Base-by-base conservation (phyloP, 2,329 filamentous ascomycete genomes). In the Fusarium cyanostomum region DNA sequence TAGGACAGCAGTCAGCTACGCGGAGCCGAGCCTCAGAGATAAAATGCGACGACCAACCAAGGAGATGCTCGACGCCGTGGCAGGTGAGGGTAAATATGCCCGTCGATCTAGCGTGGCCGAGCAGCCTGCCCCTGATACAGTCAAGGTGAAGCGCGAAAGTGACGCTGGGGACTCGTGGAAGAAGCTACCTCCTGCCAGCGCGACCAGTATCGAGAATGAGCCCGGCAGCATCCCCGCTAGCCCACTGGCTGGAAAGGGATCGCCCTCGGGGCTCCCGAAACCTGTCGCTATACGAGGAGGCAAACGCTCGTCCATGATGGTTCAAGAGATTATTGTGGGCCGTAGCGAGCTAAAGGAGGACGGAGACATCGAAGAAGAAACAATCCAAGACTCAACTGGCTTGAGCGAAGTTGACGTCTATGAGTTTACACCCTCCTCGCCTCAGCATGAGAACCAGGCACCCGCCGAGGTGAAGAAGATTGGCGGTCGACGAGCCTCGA, bases 31-130 rank as follows among this genome's bases (percentile, higher is more conserved):
- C 70, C 80, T 95, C 37, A 84, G 90, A 61, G 90, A 89, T 72
- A 95, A 95, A 78, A 94, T 95, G 91, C 85, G 92, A 56, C 85
- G 92, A 57, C 91, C 92, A 18, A 91, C 89, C 2, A 92, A 92
- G 72, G 87, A 92, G 64, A 77, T 94, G 9, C 85, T 89, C 31
- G 90, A 93, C 73, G 91, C 91, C 2, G 91, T 94, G 12, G 77
- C 84, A 10, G 87, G 85, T n/a, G 85, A 89, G 66, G 84, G 82
- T 28, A 87, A 83, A 70, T 80, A 82, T 56, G 56, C 81, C 64
- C 72, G 80, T 45, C 75, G 79, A 51, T 77, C 74, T 21, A 83
- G 79, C 59, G 77, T 69, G 39, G 70, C 56, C 35, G 75, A 76
- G 11, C 64, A 67, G 26, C 15, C 52, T 30, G 59, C 60, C 10